phyloP scores from a whole-genome alignment of 495 filamentous ascomycete species.

The Neurospora sp. region DNA sequence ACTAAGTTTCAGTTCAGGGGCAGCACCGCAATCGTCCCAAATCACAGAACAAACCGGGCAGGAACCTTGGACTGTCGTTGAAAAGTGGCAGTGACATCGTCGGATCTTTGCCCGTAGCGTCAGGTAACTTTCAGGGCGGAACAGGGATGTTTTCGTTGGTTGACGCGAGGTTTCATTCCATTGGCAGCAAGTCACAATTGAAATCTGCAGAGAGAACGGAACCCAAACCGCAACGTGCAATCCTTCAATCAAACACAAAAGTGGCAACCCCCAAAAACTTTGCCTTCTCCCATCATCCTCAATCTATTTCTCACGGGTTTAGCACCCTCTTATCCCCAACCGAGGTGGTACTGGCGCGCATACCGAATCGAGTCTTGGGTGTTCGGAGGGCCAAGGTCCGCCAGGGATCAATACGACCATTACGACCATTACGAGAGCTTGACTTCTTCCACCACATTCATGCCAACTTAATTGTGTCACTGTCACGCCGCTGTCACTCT shows the following conservation, averaged over 20 bases:
- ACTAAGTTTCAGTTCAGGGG: background rate
- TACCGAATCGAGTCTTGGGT: background rate
- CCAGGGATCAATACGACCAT: background rate
- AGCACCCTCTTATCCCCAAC: background rate
- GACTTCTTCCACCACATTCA: background rate
- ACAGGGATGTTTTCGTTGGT: background rate
- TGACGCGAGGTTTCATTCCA: background rate
- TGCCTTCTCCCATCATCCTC: background rate
- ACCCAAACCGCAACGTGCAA: background rate
- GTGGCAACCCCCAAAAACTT: background rate
- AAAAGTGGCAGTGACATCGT: background rate
- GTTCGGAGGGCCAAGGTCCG: background rate
- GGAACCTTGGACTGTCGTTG: background rate
- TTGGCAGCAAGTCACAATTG: background rate
- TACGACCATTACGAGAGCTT: background rate
- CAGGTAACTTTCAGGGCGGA: background rate
- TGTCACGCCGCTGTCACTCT: background rate
- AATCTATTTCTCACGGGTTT: background rate
- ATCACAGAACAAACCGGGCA: background rate
- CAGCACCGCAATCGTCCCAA: background rate
- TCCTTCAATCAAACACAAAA: background rate
- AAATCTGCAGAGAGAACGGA: background rate
- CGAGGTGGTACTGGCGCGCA: background rate
- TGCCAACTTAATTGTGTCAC: background rate
- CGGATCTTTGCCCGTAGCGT: background rate